Evolutionary conservation across 139 green algal genomes (phyloP).

Genomic region (Raphidocelis subcapitata): DNA sequence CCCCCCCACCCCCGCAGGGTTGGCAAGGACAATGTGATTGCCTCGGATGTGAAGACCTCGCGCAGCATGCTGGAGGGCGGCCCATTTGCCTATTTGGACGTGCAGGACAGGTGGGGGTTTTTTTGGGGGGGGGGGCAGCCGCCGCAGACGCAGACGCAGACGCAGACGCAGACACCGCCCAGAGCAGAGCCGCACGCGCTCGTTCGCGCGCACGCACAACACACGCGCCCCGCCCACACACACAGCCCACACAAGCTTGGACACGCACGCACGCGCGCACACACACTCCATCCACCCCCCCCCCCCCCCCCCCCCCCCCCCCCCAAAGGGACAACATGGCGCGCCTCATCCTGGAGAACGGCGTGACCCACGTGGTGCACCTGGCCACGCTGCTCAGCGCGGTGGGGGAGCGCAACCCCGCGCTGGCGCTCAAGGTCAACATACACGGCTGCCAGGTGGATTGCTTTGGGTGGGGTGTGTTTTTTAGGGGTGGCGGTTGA

Average conservation of each 20-base stretch:
- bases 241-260: background rate
- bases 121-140: background rate
- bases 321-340: conserved; percentile 53
- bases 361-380: conserved; percentile 53
- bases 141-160: background rate
- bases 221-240: background rate
- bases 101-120: background rate
- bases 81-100: conserved; percentile 33
- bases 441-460: conserved; percentile 48
- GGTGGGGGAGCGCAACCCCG: conserved; percentile 64
- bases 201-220: background rate
- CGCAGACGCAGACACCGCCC: background rate
- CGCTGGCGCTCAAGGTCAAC: conserved; percentile 64
- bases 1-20: conserved; percentile 12
- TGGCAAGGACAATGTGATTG: conserved; percentile 35
- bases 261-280: too few relatives aligned
- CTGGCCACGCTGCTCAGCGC: conserved; percentile 53
- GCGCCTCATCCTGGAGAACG: conserved; percentile 54
- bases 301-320: background rate
- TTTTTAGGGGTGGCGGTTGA: background rate
- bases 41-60: conserved; percentile 32
- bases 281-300: too few relatives aligned
- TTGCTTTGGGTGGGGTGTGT: background rate
- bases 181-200: conserved; percentile 7
- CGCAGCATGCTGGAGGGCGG: conserved; percentile 25